These are phyloP conservation scores for Venturia carpophila DNA, from an alignment of 2,329 filamentous ascomycete genomes.

Conservation along the genomic window DNA sequence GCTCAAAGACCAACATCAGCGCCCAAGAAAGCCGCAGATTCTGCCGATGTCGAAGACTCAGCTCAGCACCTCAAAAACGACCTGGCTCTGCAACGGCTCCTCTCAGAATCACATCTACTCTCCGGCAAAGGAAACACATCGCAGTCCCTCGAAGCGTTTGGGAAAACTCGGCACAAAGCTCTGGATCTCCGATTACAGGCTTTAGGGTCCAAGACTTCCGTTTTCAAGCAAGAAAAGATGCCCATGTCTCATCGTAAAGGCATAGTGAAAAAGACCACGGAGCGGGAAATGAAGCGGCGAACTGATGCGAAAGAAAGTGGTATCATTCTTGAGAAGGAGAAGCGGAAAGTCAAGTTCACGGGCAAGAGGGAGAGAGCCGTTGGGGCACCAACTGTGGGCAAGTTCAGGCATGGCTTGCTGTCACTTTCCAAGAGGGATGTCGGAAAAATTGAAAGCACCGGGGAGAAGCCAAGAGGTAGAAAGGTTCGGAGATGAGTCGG, in stretches of 20 bases:
- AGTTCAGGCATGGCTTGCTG: constrained; percentile 70
- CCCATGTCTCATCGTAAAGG: constrained; percentile 79
- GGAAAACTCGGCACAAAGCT: constrained; percentile 70
- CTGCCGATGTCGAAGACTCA: constrained; percentile 49
- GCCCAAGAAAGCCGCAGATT: constrained; percentile 24
- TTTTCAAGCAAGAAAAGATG: constrained; percentile 77
- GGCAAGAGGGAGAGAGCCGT: constrained; percentile 52
- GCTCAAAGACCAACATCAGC: constrained; percentile 35
- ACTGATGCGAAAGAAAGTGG: constrained; percentile 83
- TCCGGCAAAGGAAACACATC: constrained; percentile 25
- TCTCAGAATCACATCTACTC: constrained; percentile 87
- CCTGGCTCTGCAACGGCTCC: constrained; percentile 79
- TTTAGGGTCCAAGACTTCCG: constrained; percentile 66
- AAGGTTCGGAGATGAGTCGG: constrained; percentile 10
- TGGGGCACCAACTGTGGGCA: constrained; percentile 71
- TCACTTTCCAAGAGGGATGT: constrained; percentile 73
- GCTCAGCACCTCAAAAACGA: constrained; percentile 71
- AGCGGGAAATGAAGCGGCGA: constrained; percentile 62
- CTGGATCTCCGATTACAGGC: constrained; percentile 76
- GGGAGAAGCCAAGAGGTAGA: neutral
- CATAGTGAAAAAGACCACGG: constrained; percentile 60
- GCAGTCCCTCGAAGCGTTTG: constrained; percentile 42
- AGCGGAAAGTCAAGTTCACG: constrained; percentile 35
- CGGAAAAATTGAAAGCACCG: constrained; percentile 53
- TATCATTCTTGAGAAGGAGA: constrained; percentile 66